phyloP scores from a whole-genome alignment of 2,329 filamentous ascomycete species.

The Leptographium galeiforme region DNA sequence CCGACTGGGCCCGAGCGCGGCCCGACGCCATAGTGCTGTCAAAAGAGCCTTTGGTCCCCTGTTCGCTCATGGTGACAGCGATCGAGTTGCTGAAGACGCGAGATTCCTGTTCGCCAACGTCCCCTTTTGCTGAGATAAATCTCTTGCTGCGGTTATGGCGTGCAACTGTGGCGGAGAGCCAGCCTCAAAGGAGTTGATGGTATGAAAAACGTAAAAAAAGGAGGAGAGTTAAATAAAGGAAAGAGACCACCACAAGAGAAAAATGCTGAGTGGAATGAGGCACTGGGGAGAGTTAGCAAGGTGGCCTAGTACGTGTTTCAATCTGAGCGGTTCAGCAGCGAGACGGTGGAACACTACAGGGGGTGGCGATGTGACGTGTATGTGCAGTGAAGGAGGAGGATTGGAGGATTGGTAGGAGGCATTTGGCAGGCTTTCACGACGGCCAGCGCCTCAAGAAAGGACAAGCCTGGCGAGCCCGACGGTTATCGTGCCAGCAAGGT shows the following conservation, averaged over 20 bases:
- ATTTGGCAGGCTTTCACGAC: too few species aligned
- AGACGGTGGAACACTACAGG: too few species aligned
- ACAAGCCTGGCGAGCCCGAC: too few species aligned
- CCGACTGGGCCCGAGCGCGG: slow-evolving; percentile 27
- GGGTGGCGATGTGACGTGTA: too few species aligned
- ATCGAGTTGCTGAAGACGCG: neutral
- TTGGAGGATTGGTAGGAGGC: too few species aligned
- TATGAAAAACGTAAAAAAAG: neutral
- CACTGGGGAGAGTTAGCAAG: neutral
- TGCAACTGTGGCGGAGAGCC: neutral
- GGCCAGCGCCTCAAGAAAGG: too few species aligned
- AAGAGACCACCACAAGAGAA: neutral
- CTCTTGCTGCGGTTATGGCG: neutral
- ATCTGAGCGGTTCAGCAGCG: too few species aligned
- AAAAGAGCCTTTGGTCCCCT: slow-evolving; percentile 29
- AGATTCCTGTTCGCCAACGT: neutral
- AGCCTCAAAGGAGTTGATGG: neutral
- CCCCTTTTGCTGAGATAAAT: neutral
- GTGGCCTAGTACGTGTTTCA: too few species aligned
- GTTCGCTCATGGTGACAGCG: slow-evolving; percentile 27
- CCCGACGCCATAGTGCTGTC: slow-evolving; percentile 24
- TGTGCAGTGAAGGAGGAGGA: too few species aligned
- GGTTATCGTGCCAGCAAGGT: too few species aligned
- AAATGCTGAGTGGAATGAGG: neutral
- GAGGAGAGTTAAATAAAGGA: neutral